Evolutionary conservation across 495 filamentous ascomycete species (phyloP).

Genomic region (Neurospora terricola): DNA sequence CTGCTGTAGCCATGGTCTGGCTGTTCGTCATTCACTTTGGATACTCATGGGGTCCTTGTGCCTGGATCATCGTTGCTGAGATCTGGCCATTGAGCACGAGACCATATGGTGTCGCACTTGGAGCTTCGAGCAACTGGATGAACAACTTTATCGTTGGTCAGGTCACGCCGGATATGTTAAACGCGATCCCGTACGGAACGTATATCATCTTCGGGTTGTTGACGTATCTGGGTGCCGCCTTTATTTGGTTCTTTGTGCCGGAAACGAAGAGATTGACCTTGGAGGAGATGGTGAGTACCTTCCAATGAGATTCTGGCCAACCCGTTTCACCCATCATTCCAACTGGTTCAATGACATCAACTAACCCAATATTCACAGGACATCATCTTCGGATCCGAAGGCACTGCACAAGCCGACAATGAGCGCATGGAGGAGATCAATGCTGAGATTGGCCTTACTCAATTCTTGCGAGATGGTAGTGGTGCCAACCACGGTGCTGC

Average conservation of each 20-base stretch:
- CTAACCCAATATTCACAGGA: slow-evolving; percentile 33
- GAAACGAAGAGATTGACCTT: slow-evolving; percentile 60
- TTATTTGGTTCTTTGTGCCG: slow-evolving; percentile 65
- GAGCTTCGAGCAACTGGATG: slow-evolving; percentile 54
- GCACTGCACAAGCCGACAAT: slow-evolving; percentile 58
- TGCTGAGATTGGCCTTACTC: slow-evolving; percentile 53
- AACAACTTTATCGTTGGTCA: slow-evolving; percentile 50
- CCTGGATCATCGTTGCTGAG: slow-evolving; percentile 65
- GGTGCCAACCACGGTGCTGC: slow-evolving; percentile 11
- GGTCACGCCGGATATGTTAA: slow-evolving; percentile 69
- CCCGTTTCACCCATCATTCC: background rate
- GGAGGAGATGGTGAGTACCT: slow-evolving; percentile 42
- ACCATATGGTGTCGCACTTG: slow-evolving; percentile 63
- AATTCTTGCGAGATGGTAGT: slow-evolving; percentile 23
- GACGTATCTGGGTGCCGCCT: slow-evolving; percentile 58
- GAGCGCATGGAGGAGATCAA: slow-evolving; percentile 67
- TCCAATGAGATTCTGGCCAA: background rate
- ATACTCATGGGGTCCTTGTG: slow-evolving; percentile 62
- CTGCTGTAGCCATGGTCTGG: slow-evolving; percentile 70
- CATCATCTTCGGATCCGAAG: slow-evolving; percentile 64
- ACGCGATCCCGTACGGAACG: slow-evolving; percentile 60
- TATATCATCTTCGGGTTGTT: slow-evolving; percentile 71
- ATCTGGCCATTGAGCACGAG: slow-evolving; percentile 69
- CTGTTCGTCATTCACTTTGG: slow-evolving; percentile 76
- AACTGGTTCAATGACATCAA: background rate